phyloP scores from a whole-genome alignment of 495 filamentous ascomycete species.

The Talaromyces proteolyticus region DNA sequence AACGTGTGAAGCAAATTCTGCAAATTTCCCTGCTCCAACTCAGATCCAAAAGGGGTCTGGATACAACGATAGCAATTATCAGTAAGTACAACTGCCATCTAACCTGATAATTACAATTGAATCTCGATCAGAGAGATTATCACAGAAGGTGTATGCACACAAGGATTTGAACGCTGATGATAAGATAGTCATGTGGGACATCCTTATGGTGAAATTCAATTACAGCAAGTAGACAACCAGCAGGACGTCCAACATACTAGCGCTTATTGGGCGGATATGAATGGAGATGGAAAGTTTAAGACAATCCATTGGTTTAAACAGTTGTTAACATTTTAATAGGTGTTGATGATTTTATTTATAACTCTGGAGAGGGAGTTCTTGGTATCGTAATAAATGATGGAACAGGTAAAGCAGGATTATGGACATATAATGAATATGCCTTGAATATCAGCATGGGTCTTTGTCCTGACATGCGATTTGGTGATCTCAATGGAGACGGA shows the following conservation, averaged over 20 bases:
- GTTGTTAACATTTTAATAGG: not conserved
- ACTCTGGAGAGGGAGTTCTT: not conserved
- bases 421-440: not conserved
- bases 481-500: not conserved
- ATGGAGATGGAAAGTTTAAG: not conserved
- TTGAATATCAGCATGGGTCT: not conserved
- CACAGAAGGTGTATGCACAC: not conserved
- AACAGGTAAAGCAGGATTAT: not conserved
- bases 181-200: not conserved
- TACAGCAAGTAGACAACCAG: not conserved
- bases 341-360: not conserved
- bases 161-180: not conserved
- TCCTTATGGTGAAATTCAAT: not conserved
- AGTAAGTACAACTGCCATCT: not conserved
- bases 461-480: not conserved
- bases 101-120: not conserved
- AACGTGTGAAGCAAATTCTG: not conserved
- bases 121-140: not conserved
- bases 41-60: slow-evolving; percentile 2
- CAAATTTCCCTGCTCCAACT: not conserved
- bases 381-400: not conserved
- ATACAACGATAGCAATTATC: not conserved
- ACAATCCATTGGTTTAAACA: not conserved
- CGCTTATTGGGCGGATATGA: not conserved
- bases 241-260: not conserved